Percentiles rank a stretch among this genome's conserved stretches.
Conservation (phyloP, 2,329 filamentous ascomycete genomes). For the Aspergillus sp. region DNA sequence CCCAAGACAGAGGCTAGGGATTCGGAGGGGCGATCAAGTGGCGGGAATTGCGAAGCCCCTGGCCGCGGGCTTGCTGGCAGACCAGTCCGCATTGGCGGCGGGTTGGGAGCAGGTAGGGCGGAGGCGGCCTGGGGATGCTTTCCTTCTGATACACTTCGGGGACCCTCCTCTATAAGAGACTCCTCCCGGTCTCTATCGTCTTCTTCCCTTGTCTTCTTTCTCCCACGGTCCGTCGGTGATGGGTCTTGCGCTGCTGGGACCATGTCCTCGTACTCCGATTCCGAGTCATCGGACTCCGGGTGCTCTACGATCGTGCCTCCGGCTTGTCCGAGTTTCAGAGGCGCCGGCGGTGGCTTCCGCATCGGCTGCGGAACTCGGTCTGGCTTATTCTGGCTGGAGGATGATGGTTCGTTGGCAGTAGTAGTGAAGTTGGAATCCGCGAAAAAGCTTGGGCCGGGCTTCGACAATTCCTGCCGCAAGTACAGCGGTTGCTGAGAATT, state of each 20-base stretch:
- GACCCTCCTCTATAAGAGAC: constrained; percentile 58
- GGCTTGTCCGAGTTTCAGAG: constrained; percentile 58
- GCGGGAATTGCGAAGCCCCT: constrained; percentile 27
- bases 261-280: constrained; percentile 76
- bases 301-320: constrained; percentile 37
- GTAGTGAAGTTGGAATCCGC: constrained; percentile 14
- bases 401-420: constrained; percentile 9
- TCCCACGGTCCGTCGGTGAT: constrained; percentile 54
- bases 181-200: constrained; percentile 72
- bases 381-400: constrained; percentile 8
- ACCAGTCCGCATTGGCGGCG: constrained; percentile 2
- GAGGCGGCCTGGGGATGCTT: constrained; percentile 41
- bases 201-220: constrained; percentile 76
- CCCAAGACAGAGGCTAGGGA: constrained; percentile 27
- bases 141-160: constrained; percentile 66
- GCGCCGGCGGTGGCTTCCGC: constrained; percentile 77
- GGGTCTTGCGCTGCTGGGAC: constrained; percentile 58
- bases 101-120: not conserved
- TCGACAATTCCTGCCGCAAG: constrained; percentile 9
- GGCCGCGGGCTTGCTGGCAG: constrained; percentile 44
- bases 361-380: constrained; percentile 48
- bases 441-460: constrained; percentile 12
- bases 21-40: constrained; percentile 14
- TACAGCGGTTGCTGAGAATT: constrained; percentile 5
- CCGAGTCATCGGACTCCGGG: constrained; percentile 53